Conservation (phyloP, 768 basidiomycete genomes). For the Calocybe cyanea region DNA sequence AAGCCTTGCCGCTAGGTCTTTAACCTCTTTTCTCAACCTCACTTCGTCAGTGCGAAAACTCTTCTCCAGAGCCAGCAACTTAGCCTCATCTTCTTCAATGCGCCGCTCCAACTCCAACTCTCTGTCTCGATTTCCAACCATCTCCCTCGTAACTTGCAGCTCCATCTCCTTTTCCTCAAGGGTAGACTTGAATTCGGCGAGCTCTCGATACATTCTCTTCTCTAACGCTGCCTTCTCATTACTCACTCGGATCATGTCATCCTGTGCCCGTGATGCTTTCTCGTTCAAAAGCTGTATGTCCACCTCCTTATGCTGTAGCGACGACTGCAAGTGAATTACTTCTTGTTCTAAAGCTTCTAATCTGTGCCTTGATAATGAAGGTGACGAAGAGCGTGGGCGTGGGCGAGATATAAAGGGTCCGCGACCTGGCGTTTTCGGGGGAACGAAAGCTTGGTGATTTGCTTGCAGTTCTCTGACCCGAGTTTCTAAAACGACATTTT, state of each 20-base stretch:
- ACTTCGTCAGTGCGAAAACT: conserved; percentile 39
- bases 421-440: conserved; percentile 28
- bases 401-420: conserved; percentile 35
- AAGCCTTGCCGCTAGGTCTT: conserved; percentile 28
- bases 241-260: conserved; percentile 45
- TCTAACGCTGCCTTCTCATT: conserved; percentile 60
- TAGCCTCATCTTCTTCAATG: conserved; percentile 71
- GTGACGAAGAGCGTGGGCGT: conserved; percentile 59
- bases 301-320: conserved; percentile 40
- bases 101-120: conserved; percentile 61
- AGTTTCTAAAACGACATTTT: conserved; percentile 52
- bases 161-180: conserved; percentile 63
- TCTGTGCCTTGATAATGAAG: conserved; percentile 28
- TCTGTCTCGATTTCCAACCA: conserved; percentile 40
- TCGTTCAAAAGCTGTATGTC: conserved; percentile 39
- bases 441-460: conserved; percentile 29
- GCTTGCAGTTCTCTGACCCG: conserved; percentile 58
- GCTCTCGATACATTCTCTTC: conserved; percentile 38
- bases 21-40: conserved; percentile 37
- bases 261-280: conserved; percentile 47
- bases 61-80: conserved; percentile 54
- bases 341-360: conserved; percentile 54
- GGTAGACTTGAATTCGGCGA: conserved; percentile 37
- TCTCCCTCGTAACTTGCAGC: conserved; percentile 38
- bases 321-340: conserved; percentile 40